Conservation (phyloP, 495 filamentous ascomycete species). For the Aspergillus funiculosus region DNA sequence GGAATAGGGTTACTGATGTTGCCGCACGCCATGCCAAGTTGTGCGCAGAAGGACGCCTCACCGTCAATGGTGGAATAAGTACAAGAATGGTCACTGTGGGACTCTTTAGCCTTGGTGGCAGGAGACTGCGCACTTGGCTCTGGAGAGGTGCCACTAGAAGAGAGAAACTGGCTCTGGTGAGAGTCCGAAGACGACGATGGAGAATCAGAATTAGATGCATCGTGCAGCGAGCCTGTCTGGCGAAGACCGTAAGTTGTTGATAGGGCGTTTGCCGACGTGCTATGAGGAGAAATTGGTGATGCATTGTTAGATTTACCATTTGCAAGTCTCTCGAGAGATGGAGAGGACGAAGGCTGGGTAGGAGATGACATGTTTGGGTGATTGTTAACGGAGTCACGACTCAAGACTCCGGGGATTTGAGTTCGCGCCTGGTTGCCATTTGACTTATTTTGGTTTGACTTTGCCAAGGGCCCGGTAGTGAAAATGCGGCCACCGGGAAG, state of each 20-base stretch:
- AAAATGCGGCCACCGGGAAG: conserved; percentile 60
- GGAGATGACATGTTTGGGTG: conserved; percentile 5
- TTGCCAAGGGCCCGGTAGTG: conserved; percentile 39
- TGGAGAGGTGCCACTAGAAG: conserved; percentile 82
- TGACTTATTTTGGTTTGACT: conserved; percentile 30
- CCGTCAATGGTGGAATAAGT: conserved; percentile 41
- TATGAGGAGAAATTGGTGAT: conserved; percentile 8
- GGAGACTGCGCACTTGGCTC: conserved; percentile 59
- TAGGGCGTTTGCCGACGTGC: conserved; percentile 16
- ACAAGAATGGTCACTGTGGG: conserved; percentile 16
- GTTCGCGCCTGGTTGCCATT: conserved; percentile 11
- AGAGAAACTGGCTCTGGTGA: conserved; percentile 57
- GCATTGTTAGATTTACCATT: neutral
- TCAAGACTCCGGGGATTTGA: conserved; percentile 32
- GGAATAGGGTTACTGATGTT: conserved; percentile 65
- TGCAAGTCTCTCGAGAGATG: conserved; percentile 5
- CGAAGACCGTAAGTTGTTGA: conserved; percentile 20
- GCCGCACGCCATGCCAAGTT: conserved; percentile 67
- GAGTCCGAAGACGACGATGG: conserved; percentile 52
- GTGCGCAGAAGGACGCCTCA: conserved; percentile 60
- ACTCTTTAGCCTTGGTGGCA: conserved; percentile 53
- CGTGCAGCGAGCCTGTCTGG: conserved; percentile 29
- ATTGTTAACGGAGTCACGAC: conserved; percentile 22
- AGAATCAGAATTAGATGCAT: conserved; percentile 48
- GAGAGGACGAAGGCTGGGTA: neutral